These are phyloP conservation scores for Penicillium vulpinum DNA, from an alignment of 2,329 filamentous ascomycete species.

Conservation along the genomic window DNA sequence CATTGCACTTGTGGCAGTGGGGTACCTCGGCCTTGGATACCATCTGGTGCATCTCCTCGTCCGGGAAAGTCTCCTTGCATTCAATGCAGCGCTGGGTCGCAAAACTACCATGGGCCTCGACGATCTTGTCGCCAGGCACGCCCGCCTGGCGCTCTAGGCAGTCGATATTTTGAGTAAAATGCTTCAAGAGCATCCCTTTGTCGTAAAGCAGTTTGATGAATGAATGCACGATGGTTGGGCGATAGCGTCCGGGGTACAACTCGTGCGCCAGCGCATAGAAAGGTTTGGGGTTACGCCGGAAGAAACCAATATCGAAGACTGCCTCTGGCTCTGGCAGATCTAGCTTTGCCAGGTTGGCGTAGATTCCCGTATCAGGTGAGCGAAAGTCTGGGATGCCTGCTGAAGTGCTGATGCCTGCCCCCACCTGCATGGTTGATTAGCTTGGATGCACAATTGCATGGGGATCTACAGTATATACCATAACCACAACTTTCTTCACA, in stretches of 20 bases:
- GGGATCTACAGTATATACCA: slow-evolving; percentile 52
- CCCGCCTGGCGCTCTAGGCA: slow-evolving; percentile 87
- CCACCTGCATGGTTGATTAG: slow-evolving; percentile 54
- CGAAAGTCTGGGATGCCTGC: slow-evolving; percentile 84
- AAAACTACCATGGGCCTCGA: slow-evolving; percentile 96
- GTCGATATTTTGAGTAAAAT: slow-evolving; percentile 98
- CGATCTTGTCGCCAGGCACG: slow-evolving; percentile 74
- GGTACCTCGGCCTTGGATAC: slow-evolving; percentile 70
- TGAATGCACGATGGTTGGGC: slow-evolving; percentile 84
- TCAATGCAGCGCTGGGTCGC: slow-evolving; percentile 89
- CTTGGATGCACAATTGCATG: background rate
- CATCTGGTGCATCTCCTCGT: slow-evolving; percentile 69
- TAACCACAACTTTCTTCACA: slow-evolving; percentile 73
- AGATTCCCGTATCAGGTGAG: slow-evolving; percentile 88
- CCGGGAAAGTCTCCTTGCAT: slow-evolving; percentile 71
- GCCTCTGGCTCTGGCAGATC: slow-evolving; percentile 87
- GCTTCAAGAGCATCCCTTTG: slow-evolving; percentile 75
- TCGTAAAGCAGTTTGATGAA: slow-evolving; percentile 81
- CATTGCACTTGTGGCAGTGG: slow-evolving; percentile 68
- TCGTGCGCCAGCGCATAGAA: slow-evolving; percentile 93
- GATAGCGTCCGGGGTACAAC: slow-evolving; percentile 85
- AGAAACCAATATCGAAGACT: slow-evolving; percentile 91
- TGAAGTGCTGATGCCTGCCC: slow-evolving; percentile 70
- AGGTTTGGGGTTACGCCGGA: slow-evolving; percentile 76
- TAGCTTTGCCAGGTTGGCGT: slow-evolving; percentile 83